Conservation (phyloP, 78 protist genomes). For the Dictyostelium intermedium region DNA sequence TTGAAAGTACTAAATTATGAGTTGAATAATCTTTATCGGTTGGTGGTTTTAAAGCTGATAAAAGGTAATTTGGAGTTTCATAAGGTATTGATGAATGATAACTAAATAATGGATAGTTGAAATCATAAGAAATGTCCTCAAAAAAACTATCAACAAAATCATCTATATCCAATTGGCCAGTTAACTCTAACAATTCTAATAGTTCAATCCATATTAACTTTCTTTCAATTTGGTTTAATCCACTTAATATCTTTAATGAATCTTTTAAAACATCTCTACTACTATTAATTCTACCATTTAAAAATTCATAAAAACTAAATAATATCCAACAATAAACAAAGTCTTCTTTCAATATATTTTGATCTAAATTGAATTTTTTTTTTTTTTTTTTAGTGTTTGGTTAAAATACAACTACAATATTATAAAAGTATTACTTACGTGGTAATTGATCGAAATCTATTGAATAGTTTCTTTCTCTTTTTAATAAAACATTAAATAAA, state of each 20-base stretch:
- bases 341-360: not conserved
- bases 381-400: not conserved
- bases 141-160: conserved; percentile 27
- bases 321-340: conserved; percentile 38
- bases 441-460: not conserved
- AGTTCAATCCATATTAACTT: conserved; percentile 56
- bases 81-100: not conserved
- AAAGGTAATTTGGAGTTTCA: conserved; percentile 9
- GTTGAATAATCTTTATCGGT: conserved; percentile 15
- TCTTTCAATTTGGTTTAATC: not conserved
- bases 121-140: conserved; percentile 31
- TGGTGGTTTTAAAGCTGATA: conserved; percentile 28
- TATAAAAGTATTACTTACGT: not conserved
- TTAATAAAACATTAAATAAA: not conserved
- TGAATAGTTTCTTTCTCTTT: not conserved
- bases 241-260: not conserved
- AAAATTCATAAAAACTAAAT: conserved; percentile 23
- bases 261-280: conserved; percentile 1
- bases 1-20: conserved; percentile 4
- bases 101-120: conserved; percentile 19
- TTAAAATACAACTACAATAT: no score
- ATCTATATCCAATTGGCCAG: conserved; percentile 18
- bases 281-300: not conserved
- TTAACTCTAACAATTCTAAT: not conserved
- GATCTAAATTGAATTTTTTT: not conserved